Percentiles rank a stretch among this genome's conserved stretches.
Conservation (phyloP, 306 rosid species). For the Castanea mollissima region DNA sequence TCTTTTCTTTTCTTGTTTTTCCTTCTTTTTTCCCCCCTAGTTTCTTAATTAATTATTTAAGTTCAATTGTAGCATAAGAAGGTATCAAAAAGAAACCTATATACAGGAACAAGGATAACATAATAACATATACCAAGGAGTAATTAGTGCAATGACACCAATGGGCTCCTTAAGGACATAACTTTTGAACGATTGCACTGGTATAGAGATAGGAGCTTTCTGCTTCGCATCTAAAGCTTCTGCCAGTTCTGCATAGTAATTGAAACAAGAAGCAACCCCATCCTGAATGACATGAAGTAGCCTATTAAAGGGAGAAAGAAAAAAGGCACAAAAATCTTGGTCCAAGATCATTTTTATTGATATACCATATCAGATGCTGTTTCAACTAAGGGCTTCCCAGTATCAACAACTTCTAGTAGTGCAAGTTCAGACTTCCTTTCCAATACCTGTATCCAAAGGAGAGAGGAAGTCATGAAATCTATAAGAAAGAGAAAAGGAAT, state of each 20-base stretch:
- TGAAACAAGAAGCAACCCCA: conserved; percentile 95
- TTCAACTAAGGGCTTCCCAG: conserved; percentile 93
- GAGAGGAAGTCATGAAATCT: too few species aligned
- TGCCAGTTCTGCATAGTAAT: conserved; percentile 93
- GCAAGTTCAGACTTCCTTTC: conserved; percentile 63
- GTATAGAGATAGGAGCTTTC: conserved; percentile 73
- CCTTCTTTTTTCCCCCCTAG: too few species aligned
- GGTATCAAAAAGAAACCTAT: background rate
- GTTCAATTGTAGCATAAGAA: background rate
- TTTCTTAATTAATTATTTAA: too few species aligned
- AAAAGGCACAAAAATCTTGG: too few species aligned
- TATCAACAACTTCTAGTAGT: conserved; percentile 69
- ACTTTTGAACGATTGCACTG: conserved; percentile 74
- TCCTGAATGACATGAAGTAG: conserved; percentile 48
- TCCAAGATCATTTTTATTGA: too few species aligned
- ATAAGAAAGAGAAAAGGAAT: too few species aligned
- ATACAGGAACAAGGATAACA: too few species aligned
- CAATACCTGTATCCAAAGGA: conserved; percentile 40
- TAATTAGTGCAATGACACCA: conserved; percentile 84
- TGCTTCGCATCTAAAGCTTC: conserved; percentile 84
- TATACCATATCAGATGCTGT: conserved; percentile 71
- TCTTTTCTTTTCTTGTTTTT: too few species aligned
- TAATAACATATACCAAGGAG: conserved; percentile 69
- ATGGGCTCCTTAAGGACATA: conserved; percentile 84
- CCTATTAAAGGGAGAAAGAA: too few species aligned